Conservation (phyloP, 148 eudicot species). For the Fallopia convolvulus region DNA sequence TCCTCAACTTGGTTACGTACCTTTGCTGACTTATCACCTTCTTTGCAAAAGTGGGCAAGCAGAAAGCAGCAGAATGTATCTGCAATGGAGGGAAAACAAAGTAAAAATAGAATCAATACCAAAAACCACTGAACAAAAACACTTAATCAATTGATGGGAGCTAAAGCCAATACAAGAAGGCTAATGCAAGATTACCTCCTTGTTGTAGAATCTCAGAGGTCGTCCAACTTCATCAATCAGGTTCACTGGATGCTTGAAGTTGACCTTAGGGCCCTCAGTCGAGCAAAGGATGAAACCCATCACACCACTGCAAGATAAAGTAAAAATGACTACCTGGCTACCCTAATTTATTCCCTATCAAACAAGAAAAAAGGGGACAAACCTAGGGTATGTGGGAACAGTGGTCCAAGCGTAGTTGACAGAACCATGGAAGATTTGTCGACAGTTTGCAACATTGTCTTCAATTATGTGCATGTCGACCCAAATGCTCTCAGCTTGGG, state of each 20-base stretch:
- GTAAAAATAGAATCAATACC: not conserved
- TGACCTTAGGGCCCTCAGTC: slow-evolving; percentile 79
- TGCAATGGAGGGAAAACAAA: not conserved
- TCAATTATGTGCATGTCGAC: slow-evolving; percentile 98
- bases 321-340: not conserved
- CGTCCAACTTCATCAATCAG: slow-evolving; percentile 80
- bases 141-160: not conserved
- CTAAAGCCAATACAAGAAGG: not conserved
- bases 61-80: slow-evolving; percentile 11
- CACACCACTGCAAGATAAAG: slow-evolving; percentile 50
- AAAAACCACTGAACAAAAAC: not conserved
- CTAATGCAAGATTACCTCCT: slow-evolving; percentile 43
- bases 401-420: slow-evolving; percentile 99
- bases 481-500: slow-evolving; percentile 99
- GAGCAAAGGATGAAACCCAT: slow-evolving; percentile 92
- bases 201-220: slow-evolving; percentile 74
- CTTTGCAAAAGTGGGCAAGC: slow-evolving; percentile 12
- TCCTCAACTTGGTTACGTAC: too few relatives aligned
- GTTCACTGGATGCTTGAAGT: slow-evolving; percentile 76
- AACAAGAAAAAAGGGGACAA: too few relatives aligned
- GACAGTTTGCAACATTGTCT: slow-evolving; percentile 52
- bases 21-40: too few relatives aligned
- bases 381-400: slow-evolving; percentile 98
- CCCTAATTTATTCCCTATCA: too few relatives aligned
- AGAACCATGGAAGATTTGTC: slow-evolving; percentile 45